These are phyloP conservation scores for Talaromyces ruber DNA, from an alignment of 495 filamentous ascomycete genomes.

Conservation along the genomic window DNA sequence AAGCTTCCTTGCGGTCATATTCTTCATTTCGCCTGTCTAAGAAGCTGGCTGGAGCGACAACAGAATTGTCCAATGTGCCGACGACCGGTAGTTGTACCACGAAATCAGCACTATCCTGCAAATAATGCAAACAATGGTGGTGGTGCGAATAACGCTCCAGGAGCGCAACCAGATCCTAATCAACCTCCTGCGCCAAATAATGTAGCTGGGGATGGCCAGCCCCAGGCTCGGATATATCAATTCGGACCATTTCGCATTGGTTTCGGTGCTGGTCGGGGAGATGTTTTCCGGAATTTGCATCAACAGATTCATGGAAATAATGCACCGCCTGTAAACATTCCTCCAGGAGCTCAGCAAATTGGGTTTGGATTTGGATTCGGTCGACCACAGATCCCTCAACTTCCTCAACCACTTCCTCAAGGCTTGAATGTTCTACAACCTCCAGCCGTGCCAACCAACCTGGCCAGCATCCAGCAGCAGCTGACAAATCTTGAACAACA, in stretches of 20 bases:
- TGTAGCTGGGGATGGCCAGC: slow-evolving; percentile 20
- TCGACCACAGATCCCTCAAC: slow-evolving; percentile 9
- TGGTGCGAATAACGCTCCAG: slow-evolving; percentile 18
- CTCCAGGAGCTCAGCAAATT: slow-evolving; percentile 26
- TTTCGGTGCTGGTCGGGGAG: slow-evolving; percentile 46
- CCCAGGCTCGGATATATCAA: slow-evolving; percentile 41
- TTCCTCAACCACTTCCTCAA: slow-evolving; percentile 8
- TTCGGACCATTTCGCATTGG: slow-evolving; percentile 51
- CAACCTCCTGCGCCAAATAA: slow-evolving; percentile 21
- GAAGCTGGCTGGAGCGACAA: slow-evolving; percentile 96
- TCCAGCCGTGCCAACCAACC: slow-evolving; percentile 9
- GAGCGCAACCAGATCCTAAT: slow-evolving; percentile 19
- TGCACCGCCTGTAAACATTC: slow-evolving; percentile 18
- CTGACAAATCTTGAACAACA: slow-evolving; percentile 58
- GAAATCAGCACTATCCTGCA: slow-evolving; percentile 18
- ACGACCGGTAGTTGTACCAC: slow-evolving; percentile 52
- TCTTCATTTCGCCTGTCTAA: slow-evolving; percentile 84
- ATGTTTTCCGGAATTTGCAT: slow-evolving; percentile 44
- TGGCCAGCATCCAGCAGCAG: slow-evolving; percentile 41
- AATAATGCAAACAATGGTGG: slow-evolving; percentile 16
- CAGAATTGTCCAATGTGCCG: slow-evolving; percentile 96
- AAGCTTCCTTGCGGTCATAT: slow-evolving; percentile 96
- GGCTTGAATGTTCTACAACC: slow-evolving; percentile 7
- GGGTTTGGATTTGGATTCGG: slow-evolving; percentile 38
- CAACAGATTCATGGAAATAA: slow-evolving; percentile 40